A percentile compares a stretch with the other conserved stretches of the same genome.
These are phyloP conservation scores for Pseudoperonospora humuli DNA, from an alignment of 352 stramenopile genomes.

Conservation along the genomic window DNA sequence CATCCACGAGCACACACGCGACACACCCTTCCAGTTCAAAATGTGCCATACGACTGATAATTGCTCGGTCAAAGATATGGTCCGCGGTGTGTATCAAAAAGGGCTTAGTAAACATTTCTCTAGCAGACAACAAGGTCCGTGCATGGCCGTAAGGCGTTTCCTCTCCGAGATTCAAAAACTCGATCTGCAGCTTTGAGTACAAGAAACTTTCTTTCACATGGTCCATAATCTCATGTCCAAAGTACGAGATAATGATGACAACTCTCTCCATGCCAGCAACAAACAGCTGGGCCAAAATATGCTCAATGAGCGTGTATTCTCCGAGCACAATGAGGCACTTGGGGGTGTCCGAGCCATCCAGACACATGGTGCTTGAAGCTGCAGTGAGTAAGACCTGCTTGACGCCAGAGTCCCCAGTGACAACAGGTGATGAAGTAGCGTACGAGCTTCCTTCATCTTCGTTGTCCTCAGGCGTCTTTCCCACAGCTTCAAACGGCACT, in stretches of 20 bases:
- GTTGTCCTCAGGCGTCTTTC: constrained; percentile 32
- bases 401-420: constrained; percentile 15
- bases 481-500: constrained; percentile 71
- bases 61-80: constrained; percentile 76
- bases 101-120: constrained; percentile 69
- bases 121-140: constrained; percentile 62
- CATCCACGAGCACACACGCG: constrained; percentile 69
- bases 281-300: constrained; percentile 75
- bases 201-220: constrained; percentile 71
- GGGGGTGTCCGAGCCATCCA: constrained; percentile 68
- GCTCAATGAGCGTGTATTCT: constrained; percentile 74
- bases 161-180: constrained; percentile 79
- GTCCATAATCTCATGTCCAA: constrained; percentile 72
- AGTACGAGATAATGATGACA: constrained; percentile 81
- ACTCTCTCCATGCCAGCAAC: constrained; percentile 76
- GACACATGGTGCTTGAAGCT: constrained; percentile 68
- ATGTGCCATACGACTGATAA: constrained; percentile 56
- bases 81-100: constrained; percentile 85
- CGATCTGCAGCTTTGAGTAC: constrained; percentile 69
- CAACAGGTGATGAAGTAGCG: neutral
- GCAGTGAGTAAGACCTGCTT: constrained; percentile 76
- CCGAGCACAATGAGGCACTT: constrained; percentile 73
- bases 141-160: constrained; percentile 68
- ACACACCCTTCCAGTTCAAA: constrained; percentile 69
- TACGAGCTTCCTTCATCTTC: constrained; percentile 3